Base-by-base conservation (phyloP, 257 asterid genomes). In the Handroanthus guayacan region DNA sequence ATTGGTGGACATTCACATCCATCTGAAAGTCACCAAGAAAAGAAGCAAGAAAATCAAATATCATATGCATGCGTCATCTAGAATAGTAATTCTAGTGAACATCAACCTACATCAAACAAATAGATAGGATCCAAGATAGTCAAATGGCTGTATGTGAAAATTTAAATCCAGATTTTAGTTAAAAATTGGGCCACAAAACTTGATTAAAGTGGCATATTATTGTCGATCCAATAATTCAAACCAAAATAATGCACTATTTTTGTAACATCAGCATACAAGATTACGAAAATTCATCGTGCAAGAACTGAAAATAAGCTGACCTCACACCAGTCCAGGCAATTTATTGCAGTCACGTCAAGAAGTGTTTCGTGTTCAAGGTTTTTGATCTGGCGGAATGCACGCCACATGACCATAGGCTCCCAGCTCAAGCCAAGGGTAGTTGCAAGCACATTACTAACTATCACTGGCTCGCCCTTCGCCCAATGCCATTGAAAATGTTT, bases 391-490 rank as follows among this genome's bases (percentile, higher is more conserved):
- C 97, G 88, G 62, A 79, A 73, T 62, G 90, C 96, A 75, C 97
- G 91, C 92, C 92, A 88, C 96, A 92, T 92, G 52, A 92, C 96
- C 96, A 88, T 88, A 11, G 97, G 97, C 54, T 92, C 96, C 97
- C 97, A 90, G 79, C 97, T 92, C 86, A 90, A 71, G 56, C 94
- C 97, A 39, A 66, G 75, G 14, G 93, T 86, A 18, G 82, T 86
- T 43, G 76, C 91, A 56, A 87, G 90, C 75, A 90, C 92, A 69
- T 87, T 75, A 70, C 86, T 86, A 20, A 88, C 94, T 54, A 92
- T 76, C 25, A 89, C 86, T 5, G 96, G 97, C 72, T 92, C 90
- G 2, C 94, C 91, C 81, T 75, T 87, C 18, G 65, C 62, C 96
- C 93, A 88, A 75, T 89, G 96, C 75, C 74, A 65, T 63, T 74